A percentile compares a stretch with the other conserved stretches of the same genome.
Evolutionary conservation across 192 early-diverging fungal genomes (phyloP).

Genomic region (Chytriomyces sp.): DNA sequence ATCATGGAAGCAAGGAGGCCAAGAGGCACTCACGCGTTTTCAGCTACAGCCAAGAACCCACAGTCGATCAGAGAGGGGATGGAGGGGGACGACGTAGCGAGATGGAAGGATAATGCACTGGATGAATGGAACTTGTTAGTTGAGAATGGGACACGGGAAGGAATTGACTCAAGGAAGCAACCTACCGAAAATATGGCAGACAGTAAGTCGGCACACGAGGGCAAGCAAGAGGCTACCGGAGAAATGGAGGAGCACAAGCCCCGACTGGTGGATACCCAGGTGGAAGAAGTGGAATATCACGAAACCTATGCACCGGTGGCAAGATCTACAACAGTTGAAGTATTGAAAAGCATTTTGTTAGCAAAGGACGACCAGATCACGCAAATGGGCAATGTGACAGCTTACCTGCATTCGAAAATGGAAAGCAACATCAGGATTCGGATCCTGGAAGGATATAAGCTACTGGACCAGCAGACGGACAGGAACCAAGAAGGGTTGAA

Average conservation of each 20-base stretch:
- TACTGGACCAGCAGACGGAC: background rate
- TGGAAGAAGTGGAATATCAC: slow-evolving; percentile 36
- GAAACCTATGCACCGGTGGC: slow-evolving; percentile 53
- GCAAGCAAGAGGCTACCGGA: slow-evolving; percentile 39
- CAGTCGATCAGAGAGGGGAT: too few species aligned
- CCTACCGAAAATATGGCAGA: too few species aligned
- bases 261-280: slow-evolving; percentile 45
- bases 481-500: too few species aligned
- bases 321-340: slow-evolving; percentile 29
- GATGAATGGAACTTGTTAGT: background rate
- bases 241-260: slow-evolving; percentile 37
- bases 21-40: too few species aligned
- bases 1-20: too few species aligned
- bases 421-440: slow-evolving; percentile 40
- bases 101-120: background rate
- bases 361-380: slow-evolving; percentile 19
- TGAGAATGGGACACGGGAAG: slow-evolving; percentile 23
- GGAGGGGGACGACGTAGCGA: too few species aligned
- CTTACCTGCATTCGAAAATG: slow-evolving; percentile 42
- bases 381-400: slow-evolving; percentile 44
- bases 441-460: slow-evolving; percentile 35
- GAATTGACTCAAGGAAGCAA: background rate
- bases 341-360: slow-evolving; percentile 23
- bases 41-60: too few species aligned
- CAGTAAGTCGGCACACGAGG: slow-evolving; percentile 31